These are phyloP conservation scores for Phytophthora foliorum DNA, from an alignment of 352 stramenopile genomes.

Conservation along the genomic window DNA sequence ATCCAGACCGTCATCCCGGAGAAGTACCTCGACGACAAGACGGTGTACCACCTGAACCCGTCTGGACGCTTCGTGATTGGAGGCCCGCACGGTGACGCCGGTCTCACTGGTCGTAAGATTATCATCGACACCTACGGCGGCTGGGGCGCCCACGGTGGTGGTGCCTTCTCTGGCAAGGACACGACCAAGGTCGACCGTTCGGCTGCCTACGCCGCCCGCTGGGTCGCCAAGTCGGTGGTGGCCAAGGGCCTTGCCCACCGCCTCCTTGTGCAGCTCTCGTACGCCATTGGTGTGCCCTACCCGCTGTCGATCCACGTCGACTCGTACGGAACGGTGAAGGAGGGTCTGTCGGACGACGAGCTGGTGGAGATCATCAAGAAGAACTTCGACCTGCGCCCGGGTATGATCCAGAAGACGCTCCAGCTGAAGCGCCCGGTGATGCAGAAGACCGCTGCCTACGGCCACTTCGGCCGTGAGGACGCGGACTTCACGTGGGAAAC, in stretches of 20 bases:
- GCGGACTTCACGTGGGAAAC: slow-evolving; percentile 99
- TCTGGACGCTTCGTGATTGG: slow-evolving; percentile 99
- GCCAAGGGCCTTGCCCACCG: slow-evolving; percentile 95
- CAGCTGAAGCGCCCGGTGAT: slow-evolving; percentile 98
- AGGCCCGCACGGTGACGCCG: slow-evolving; percentile 98
- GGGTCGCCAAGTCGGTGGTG: slow-evolving; percentile 99
- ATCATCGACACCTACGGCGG: slow-evolving; percentile 99
- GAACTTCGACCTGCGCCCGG: slow-evolving; percentile 99
- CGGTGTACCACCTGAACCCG: slow-evolving; percentile 99
- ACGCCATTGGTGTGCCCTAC: slow-evolving; percentile 98
- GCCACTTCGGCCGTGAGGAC: slow-evolving; percentile 99
- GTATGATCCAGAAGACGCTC: slow-evolving; percentile 98
- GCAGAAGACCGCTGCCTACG: slow-evolving; percentile 99
- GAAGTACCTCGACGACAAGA: slow-evolving; percentile 99
- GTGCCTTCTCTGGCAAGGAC: slow-evolving; percentile 99
- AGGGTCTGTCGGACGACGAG: slow-evolving; percentile 96
- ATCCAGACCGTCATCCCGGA: slow-evolving; percentile 98
- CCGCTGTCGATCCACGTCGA: slow-evolving; percentile 98
- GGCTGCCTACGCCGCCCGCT: slow-evolving; percentile 98
- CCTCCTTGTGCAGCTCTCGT: slow-evolving; percentile 98
- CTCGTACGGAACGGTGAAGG: slow-evolving; percentile 98
- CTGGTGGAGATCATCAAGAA: slow-evolving; percentile 98
- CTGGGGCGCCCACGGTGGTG: slow-evolving; percentile 98
- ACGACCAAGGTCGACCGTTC: slow-evolving; percentile 99
- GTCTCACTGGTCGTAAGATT: slow-evolving; percentile 99